Percentiles rank a stretch among this genome's conserved stretches.
These are phyloP conservation scores for Asparagopsis taxiformis DNA, from an alignment of 31 red algal species.

Conservation along the genomic window DNA sequence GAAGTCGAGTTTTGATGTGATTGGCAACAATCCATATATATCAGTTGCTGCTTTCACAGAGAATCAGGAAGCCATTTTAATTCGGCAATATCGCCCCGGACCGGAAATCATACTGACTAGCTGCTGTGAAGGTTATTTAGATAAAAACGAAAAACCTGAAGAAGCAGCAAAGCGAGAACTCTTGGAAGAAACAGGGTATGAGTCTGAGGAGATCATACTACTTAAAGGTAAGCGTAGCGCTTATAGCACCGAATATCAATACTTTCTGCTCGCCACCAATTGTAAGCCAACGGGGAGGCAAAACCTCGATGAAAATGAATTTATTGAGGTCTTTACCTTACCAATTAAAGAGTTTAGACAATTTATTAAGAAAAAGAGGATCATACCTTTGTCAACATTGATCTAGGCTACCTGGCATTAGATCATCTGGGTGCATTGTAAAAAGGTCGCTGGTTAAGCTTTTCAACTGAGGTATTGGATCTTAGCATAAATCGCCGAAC, in stretches of 20 bases:
- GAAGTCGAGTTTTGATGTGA: background rate
- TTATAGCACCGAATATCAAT: conserved; percentile 29
- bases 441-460: too few relatives aligned
- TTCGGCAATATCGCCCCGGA: background rate
- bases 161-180: conserved; percentile 3
- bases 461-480: too few relatives aligned
- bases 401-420: too few relatives aligned
- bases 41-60: conserved; percentile 9
- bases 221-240: conserved; percentile 33
- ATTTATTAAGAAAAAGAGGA: too few relatives aligned
- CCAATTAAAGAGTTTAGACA: too few relatives aligned
- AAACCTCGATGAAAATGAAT: conserved; percentile 3
- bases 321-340: conserved; percentile 20
- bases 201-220: conserved; percentile 34
- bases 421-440: too few relatives aligned
- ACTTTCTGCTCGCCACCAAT: conserved; percentile 53
- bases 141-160: background rate
- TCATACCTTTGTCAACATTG: too few relatives aligned
- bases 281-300: conserved; percentile 2
- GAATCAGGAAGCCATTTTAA: conserved; percentile 2
- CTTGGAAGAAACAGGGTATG: conserved; percentile 43
- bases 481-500: too few relatives aligned
- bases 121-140: background rate
- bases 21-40: background rate
- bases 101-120: background rate